These are phyloP conservation scores for Geotrichum phurueaensis DNA, from an alignment of 1,139 yeast species.

Conservation along the genomic window DNA sequence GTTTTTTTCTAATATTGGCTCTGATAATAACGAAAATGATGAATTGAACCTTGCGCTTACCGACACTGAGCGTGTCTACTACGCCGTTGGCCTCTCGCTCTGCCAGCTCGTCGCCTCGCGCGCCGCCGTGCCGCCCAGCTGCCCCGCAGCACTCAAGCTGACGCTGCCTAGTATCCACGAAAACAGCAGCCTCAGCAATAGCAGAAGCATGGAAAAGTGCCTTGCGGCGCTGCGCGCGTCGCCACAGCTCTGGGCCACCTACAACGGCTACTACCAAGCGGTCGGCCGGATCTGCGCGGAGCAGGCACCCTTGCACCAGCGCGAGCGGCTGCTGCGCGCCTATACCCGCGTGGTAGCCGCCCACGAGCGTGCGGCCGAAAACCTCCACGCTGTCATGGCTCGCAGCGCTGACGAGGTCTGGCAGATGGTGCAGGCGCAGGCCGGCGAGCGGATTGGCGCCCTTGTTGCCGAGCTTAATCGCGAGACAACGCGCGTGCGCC, in stretches of 20 bases:
- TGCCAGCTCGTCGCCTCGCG: conserved; percentile 14
- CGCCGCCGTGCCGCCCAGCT: conserved; percentile 4
- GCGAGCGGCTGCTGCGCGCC: conserved; percentile 6
- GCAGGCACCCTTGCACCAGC: conserved; percentile 7
- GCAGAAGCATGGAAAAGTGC: not conserved
- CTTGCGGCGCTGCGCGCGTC: conserved; percentile 3
- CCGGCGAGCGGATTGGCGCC: not conserved
- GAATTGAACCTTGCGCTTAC: not conserved
- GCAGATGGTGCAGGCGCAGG: not conserved
- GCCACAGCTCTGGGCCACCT: conserved; percentile 16
- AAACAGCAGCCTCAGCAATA: not conserved
- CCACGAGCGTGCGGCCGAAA: not conserved
- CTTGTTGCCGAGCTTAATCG: not conserved
- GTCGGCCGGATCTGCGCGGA: conserved; percentile 12
- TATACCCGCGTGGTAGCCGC: not conserved
- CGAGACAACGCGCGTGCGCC: not conserved
- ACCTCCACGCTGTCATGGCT: not conserved
- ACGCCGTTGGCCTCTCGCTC: conserved; percentile 10
- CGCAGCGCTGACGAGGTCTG: not conserved
- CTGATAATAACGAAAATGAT: not conserved
- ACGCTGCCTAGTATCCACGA: not conserved
- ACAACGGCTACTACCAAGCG: conserved; percentile 15
- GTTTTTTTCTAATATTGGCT: not conserved
- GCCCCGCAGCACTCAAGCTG: not conserved
- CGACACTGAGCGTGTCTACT: conserved; percentile 8